Evolutionary conservation across 2,329 filamentous ascomycete genomes (phyloP), one percentile per base, ranked within the genome.

Genomic region (Achaetomium macrosporum): DNA sequence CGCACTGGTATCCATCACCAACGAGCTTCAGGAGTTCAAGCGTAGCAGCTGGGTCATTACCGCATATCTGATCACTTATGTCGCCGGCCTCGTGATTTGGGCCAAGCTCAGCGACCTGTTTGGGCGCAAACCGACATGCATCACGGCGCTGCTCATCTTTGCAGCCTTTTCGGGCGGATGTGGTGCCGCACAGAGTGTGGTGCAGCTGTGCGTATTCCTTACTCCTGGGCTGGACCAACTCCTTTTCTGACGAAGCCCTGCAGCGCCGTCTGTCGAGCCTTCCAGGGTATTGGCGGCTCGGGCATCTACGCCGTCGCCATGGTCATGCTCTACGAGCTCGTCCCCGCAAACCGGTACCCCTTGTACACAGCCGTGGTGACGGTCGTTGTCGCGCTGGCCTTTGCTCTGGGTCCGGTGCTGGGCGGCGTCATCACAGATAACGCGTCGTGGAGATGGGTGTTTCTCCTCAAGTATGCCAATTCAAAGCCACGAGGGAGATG

Each of bases 201-300:
- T 37, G 13, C 35, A 37, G 35, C 35, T 37, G 35, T 37, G 15
- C 13, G 35, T n/a, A 8, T n/a, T 37, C 33, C 12, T 36, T 15
- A n/a, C 12, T 36, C 33, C 33, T 15, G 5, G 7, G 12, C 12
- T 15, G 33, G 12, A 13, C 12, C 33, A 10, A 36, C 5, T 36
- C 33, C n/a, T n/a, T n/a, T 37, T n/a, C 35, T 37, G 35, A 37
- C 35, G 8, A 8, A 13, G 7, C 15, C n/a, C 8, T 37, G 15
- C 35, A 37, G 35, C 35, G 35, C 15, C 15, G 35, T 37, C 15
- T 37, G 71, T 19, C 69, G 59, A 8, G 65, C 69, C 2, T 62
- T 73, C 19, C 73, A 77, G 59, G 74, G 75, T 9, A 65, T 76
- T 1, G 74, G 74, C 8, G 73, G 68, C 10, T 75, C 73, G 1